Conservation (phyloP, 2,329 filamentous ascomycete species). For the Teratosphaeria epicoccoides region DNA sequence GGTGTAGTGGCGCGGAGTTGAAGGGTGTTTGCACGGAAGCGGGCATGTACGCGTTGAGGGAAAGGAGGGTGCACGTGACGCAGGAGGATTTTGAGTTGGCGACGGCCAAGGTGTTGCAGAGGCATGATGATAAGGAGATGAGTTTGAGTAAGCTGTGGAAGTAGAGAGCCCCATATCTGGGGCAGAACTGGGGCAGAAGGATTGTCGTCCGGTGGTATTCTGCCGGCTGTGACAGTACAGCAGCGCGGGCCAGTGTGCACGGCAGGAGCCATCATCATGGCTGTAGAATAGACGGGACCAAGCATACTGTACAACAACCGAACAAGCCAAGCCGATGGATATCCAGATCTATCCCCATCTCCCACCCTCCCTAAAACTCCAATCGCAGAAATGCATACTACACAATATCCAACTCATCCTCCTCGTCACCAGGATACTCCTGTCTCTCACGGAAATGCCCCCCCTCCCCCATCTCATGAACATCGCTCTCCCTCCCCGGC, state of each 20-base stretch:
- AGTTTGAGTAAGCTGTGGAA: conserved; percentile 82
- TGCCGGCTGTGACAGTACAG: too few species aligned
- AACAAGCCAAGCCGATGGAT: background rate
- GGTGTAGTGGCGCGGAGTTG: conserved; percentile 90
- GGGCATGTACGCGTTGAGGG: conserved; percentile 93
- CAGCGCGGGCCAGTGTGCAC: too few species aligned
- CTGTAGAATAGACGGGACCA: background rate
- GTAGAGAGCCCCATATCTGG: too few species aligned
- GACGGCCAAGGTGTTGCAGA: conserved; percentile 98
- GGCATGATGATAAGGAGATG: conserved; percentile 97
- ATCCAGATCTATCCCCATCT: background rate
- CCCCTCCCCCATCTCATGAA: conserved; percentile 23
- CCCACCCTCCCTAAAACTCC: background rate
- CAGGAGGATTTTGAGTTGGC: conserved; percentile 98
- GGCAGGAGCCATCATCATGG: background rate
- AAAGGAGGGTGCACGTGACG: conserved; percentile 92
- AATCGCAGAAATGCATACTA: conserved; percentile 3
- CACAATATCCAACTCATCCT: conserved; percentile 34
- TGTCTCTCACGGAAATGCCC: conserved; percentile 10
- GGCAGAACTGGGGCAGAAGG: too few species aligned
- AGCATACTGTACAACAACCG: background rate
- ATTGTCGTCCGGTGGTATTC: too few species aligned
- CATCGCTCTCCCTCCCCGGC: conserved; percentile 38
- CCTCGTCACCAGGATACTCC: conserved; percentile 28
- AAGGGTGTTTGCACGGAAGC: conserved; percentile 99